These are phyloP conservation scores for Verticillium zaregamsianum DNA, from an alignment of 2,329 filamentous ascomycete species.

Conservation along the genomic window DNA sequence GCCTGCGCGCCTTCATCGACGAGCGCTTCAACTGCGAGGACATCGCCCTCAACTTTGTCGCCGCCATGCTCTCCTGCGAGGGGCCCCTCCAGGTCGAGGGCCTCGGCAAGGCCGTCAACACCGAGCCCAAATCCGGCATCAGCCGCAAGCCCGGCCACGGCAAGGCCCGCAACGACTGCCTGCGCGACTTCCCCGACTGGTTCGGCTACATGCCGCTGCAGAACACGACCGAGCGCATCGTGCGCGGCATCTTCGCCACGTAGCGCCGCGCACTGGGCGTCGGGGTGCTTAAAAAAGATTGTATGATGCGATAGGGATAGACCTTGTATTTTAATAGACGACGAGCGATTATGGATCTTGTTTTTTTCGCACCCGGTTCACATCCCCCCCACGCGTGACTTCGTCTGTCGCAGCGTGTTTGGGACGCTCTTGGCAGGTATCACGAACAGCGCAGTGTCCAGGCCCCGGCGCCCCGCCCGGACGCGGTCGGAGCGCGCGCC, in stretches of 20 bases:
- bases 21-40: slow-evolving; percentile 36
- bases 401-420: no score
- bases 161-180: slow-evolving; percentile 26
- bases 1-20: slow-evolving; percentile 31
- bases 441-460: no score
- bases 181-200: slow-evolving; percentile 27
- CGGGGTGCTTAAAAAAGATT: no score
- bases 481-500: no score
- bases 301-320: no score
- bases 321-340: no score
- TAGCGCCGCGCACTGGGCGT: not conserved
- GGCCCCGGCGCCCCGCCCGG: no score
- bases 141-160: slow-evolving; percentile 27
- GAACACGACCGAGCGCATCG: slow-evolving; percentile 1
- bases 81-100: slow-evolving; percentile 30
- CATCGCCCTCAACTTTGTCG: slow-evolving; percentile 33
- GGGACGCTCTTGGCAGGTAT: no score
- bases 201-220: slow-evolving; percentile 29
- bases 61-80: slow-evolving; percentile 25
- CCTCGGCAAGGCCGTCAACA: slow-evolving; percentile 24
- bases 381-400: no score
- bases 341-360: no score
- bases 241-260: not conserved
- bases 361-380: no score
- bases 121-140: slow-evolving; percentile 24